Base-by-base conservation (phyloP, 2,329 filamentous ascomycete species). In the Ophiostoma sp. region DNA sequence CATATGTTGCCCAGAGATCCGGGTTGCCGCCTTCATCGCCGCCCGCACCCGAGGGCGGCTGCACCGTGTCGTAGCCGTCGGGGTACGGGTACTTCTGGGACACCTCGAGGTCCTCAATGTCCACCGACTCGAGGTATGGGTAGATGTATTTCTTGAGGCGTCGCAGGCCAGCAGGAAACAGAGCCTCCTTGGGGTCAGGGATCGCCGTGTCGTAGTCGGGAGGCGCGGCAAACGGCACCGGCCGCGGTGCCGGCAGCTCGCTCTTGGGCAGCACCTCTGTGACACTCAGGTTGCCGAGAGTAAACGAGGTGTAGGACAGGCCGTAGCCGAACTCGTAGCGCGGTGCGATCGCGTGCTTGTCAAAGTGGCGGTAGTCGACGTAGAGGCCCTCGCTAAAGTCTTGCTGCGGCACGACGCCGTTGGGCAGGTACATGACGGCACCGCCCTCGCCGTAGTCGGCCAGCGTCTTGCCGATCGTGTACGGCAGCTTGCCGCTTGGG, bases 301-400 rank as follows among this genome's bases (percentile, higher is more conserved):
- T 79, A 76, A 94, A 96, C 0, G 79, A 84, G 0, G 92, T 93
- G 79, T 95, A 96, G 66, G 88, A 91, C 1, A 97, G 83, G 0
- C 93, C 94, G 70, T 88, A 93, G 0, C 94, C 93, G 73, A 97
- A 97, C 64, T 92, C 90, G 75, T 89, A 97, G 0, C 90, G 89
- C 0, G 93, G 93, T 5, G 82, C 81, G 70, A 95, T 88, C 68
- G 83, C 81, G 67, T 89, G 78, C 75, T 89, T 91, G 80, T 97
- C 93, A 73, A 97, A 93, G 77, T 93, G 86, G 12, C 93, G 88
- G 79, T 97, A 97, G 80, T 97, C 94, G 72, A 96, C 88, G 75
- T 93, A 93, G 0, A 97, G 79, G 0, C 92, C 92, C 75, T 97
- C 92, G 0, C 83, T 84, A 76, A 95, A 96, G 72, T 92, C 88